These are phyloP conservation scores for Durotheca rogersii DNA, from an alignment of 495 filamentous ascomycete genomes.

Conservation along the genomic window DNA sequence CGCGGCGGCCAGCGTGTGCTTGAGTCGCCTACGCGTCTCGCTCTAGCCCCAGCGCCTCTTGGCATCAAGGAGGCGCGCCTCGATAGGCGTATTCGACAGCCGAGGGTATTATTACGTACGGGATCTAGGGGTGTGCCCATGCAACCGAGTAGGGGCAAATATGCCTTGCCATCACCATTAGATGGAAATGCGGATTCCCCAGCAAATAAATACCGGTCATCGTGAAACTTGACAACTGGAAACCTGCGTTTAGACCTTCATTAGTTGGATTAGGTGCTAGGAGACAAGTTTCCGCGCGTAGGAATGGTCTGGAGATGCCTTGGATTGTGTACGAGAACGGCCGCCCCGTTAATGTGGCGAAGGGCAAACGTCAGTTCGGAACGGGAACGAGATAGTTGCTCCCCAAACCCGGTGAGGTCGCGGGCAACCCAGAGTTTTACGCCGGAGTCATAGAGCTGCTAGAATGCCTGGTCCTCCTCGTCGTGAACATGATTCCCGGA, in stretches of 20 bases:
- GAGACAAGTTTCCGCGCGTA: constrained; percentile 2
- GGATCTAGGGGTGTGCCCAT: too few species aligned
- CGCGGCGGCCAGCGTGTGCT: not conserved
- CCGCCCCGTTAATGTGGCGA: constrained; percentile 10
- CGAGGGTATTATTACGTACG: too few species aligned
- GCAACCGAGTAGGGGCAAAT: too few species aligned
- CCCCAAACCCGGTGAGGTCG: constrained; percentile 8
- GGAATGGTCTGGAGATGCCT: not conserved
- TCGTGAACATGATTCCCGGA: not conserved
- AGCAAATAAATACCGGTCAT: too few species aligned
- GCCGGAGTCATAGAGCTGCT: constrained; percentile 12
- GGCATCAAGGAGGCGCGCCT: not conserved
- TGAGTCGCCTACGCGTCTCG: not conserved
- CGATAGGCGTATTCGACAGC: not conserved
- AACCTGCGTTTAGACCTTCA: not conserved
- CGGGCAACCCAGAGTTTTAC: constrained; percentile 1
- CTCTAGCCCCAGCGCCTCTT: constrained; percentile 1
- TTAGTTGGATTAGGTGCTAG: not conserved
- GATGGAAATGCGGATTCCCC: too few species aligned
- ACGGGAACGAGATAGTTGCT: constrained; percentile 4
- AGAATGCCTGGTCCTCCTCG: constrained; percentile 1
- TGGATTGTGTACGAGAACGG: not conserved
- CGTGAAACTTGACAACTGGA: constrained; percentile 3
- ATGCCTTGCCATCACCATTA: too few species aligned
- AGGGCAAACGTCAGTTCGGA: constrained; percentile 2